Percentiles rank a stretch among this genome's conserved stretches.
These are phyloP conservation scores for Clarireedia monteithiana DNA, from an alignment of 2,329 filamentous ascomycete genomes.

Conservation along the genomic window DNA sequence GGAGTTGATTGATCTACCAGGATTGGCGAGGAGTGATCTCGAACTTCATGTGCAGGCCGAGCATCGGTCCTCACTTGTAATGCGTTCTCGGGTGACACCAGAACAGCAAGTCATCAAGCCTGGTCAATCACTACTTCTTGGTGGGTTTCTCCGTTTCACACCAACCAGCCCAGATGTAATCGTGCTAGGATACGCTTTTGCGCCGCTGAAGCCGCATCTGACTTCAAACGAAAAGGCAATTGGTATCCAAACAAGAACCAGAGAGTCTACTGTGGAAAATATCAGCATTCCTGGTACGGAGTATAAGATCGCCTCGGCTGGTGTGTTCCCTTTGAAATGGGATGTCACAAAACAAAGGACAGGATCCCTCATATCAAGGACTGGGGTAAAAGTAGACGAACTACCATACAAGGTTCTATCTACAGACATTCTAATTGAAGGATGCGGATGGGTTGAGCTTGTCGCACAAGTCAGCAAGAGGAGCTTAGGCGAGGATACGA, in stretches of 20 bases:
- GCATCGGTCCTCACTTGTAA: slow-evolving; percentile 61
- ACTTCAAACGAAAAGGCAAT: slow-evolving; percentile 76
- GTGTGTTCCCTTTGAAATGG: slow-evolving; percentile 65
- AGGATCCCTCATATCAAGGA: slow-evolving; percentile 60
- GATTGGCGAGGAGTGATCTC: slow-evolving; percentile 67
- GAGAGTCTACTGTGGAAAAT: slow-evolving; percentile 51
- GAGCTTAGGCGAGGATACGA: not conserved
- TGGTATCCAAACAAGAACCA: slow-evolving; percentile 58
- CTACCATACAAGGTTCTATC: slow-evolving; percentile 76
- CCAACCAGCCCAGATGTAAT: slow-evolving; percentile 56
- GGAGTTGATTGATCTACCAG: slow-evolving; percentile 89
- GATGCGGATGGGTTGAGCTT: slow-evolving; percentile 88
- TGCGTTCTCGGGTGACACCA: slow-evolving; percentile 69
- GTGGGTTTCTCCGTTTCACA: slow-evolving; percentile 82
- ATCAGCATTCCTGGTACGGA: slow-evolving; percentile 54
- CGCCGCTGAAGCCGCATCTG: slow-evolving; percentile 62
- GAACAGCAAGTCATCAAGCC: slow-evolving; percentile 66
- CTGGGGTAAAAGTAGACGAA: slow-evolving; percentile 54
- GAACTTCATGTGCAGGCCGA: slow-evolving; percentile 62
- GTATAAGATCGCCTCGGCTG: slow-evolving; percentile 58
- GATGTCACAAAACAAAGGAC: slow-evolving; percentile 78
- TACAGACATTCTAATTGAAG: slow-evolving; percentile 82
- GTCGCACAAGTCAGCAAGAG: slow-evolving; percentile 68
- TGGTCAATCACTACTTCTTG: slow-evolving; percentile 73
- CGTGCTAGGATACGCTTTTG: slow-evolving; percentile 80